A percentile compares a stretch with the other conserved stretches of the same genome.
Evolutionary conservation across 495 filamentous ascomycete genomes (phyloP).

Genomic region (Filosporella fistucella): DNA sequence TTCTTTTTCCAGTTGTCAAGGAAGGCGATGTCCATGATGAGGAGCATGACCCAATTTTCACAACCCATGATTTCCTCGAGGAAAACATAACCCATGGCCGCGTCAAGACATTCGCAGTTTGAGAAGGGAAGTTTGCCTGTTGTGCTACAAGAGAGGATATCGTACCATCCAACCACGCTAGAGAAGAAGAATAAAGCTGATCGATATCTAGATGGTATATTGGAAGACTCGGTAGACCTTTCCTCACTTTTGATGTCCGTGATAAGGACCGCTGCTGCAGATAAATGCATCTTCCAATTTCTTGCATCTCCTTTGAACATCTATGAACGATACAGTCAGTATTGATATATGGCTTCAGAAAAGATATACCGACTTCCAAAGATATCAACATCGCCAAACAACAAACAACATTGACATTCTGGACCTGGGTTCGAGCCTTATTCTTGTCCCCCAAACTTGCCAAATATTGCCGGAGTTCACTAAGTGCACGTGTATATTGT

Average conservation of each 20-base stretch:
- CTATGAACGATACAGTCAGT: too few relatives aligned
- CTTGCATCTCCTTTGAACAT: too few relatives aligned
- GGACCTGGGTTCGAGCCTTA: not conserved
- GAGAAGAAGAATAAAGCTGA: too few relatives aligned
- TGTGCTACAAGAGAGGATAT: conserved; percentile 17
- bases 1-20: conserved; percentile 42
- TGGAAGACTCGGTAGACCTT: too few relatives aligned
- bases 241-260: not conserved
- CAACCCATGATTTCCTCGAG: conserved; percentile 20
- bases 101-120: too few relatives aligned
- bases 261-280: not conserved
- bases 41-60: conserved; percentile 14
- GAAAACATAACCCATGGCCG: too few relatives aligned
- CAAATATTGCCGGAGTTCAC: not conserved
- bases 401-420: not conserved
- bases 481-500: not conserved
- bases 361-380: not conserved
- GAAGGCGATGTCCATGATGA: conserved; percentile 16
- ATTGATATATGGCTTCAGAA: too few relatives aligned
- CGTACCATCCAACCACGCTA: conserved; percentile 10
- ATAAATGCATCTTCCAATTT: not conserved
- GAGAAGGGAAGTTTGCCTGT: conserved; percentile 1
- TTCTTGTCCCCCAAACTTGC: not conserved
- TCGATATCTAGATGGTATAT: too few relatives aligned
- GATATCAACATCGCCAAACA: conserved; percentile 1